Evolutionary conservation across 2,329 filamentous ascomycete species (phyloP), one percentile per base, ranked within the genome.

Genomic region (Aspergillus quadrilineatus): DNA sequence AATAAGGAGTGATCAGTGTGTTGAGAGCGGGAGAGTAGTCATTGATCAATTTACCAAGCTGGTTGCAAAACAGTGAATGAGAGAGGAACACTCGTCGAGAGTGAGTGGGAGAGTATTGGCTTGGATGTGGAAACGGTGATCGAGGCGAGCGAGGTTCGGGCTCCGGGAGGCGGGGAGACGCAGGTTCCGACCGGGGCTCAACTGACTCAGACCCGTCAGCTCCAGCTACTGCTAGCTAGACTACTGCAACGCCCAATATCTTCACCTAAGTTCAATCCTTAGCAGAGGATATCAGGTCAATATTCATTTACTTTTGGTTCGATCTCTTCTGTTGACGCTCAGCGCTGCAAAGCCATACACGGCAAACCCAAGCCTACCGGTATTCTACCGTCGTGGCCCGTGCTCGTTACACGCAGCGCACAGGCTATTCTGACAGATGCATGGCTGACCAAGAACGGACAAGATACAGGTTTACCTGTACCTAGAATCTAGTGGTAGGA

Each of bases 121-220:
- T 50, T 53, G 60, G 62, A 59, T 59, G 57, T 57, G 61, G 60
- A 60, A 60, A 55, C 59, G 59, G 62, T 63, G 49, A 56, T 60
- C 56, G 61, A 67, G 64, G 59, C 45, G 65, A 62, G 56, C 61
- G 65, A 63, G 61, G 61, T 55, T 54, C 66, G 64, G 68, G 65
- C 63, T 64, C 62, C 65, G 69, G 67, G 70, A 72, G 68, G 67
- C 68, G 68, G 70, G 66, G 70, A 72, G 68, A 59, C 61, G 61
- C 65, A 63, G 55, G 63, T 66, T 64, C 59, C 62, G 62, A 52
- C 56, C 53, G 55, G 52, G 56, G 55, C 57, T 58, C 43, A 26
- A 48, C 50, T 53, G 50, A 49, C 29, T 50, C 36, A 44, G 37
- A 36, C 37, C 7, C 30, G 30, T 34, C 6, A 5, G 34, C 34